Conservation (phyloP, 2,329 filamentous ascomycete genomes). For the Alternaria triticimaculans region DNA sequence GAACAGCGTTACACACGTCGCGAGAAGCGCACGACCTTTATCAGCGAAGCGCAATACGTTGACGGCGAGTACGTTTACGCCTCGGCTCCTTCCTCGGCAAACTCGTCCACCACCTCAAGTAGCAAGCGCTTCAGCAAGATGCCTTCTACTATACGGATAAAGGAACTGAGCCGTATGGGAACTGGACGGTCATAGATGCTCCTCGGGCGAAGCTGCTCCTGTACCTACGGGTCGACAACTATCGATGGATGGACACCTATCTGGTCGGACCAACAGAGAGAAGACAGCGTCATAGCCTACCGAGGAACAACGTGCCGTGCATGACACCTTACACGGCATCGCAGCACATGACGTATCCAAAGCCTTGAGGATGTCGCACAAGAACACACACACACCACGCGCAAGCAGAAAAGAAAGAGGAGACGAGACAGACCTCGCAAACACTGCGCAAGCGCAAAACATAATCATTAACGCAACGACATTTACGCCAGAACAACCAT, state of each 20-base stretch:
- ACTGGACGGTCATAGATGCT: constrained; percentile 31
- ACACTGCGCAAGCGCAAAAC: not conserved
- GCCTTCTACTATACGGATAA: constrained; percentile 42
- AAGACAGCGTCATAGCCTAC: not conserved
- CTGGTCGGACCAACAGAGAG: not conserved
- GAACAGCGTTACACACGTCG: constrained; percentile 94
- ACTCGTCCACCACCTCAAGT: constrained; percentile 32
- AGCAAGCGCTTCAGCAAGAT: constrained; percentile 46
- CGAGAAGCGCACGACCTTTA: constrained; percentile 87
- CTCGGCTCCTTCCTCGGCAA: constrained; percentile 43
- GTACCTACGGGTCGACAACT: not conserved
- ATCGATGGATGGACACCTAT: not conserved
- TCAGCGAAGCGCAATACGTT: constrained; percentile 88
- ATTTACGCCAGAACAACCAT: constrained; percentile 13
- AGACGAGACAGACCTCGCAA: not conserved
- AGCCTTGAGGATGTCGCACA: not conserved
- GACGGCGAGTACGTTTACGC: constrained; percentile 92
- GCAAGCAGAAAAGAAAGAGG: not conserved
- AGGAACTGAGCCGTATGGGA: constrained; percentile 38
- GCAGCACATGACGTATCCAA: not conserved
- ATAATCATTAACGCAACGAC: constrained; percentile 6
- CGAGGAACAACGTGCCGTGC: not conserved
- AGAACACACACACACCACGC: not conserved
- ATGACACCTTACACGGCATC: not conserved
- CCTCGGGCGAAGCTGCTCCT: not conserved